These are phyloP conservation scores for Phialophora chinensis DNA, from an alignment of 2,329 filamentous ascomycete genomes.

Conservation along the genomic window DNA sequence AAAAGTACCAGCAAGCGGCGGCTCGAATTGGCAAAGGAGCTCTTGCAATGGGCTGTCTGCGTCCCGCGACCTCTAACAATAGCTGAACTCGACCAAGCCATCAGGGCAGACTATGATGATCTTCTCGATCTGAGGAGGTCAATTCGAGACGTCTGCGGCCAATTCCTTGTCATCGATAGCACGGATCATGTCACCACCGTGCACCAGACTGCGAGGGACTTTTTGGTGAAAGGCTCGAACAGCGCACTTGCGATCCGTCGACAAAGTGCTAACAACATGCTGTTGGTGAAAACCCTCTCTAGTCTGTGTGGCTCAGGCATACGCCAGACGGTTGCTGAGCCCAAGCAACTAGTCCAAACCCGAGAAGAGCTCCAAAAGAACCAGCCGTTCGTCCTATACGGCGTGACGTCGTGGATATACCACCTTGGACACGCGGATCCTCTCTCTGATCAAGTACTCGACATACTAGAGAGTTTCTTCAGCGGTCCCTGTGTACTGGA, in stretches of 20 bases:
- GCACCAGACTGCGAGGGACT: constrained; percentile 43
- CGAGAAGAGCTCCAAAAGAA: constrained; percentile 8
- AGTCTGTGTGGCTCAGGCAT: not conserved
- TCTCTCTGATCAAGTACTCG: constrained; percentile 13
- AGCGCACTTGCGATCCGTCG: constrained; percentile 9
- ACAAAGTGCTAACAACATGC: constrained; percentile 13
- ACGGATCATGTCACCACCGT: constrained; percentile 36
- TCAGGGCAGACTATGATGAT: constrained; percentile 37
- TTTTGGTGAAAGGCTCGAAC: constrained; percentile 16
- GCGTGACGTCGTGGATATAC: constrained; percentile 33
- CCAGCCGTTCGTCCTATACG: constrained; percentile 28
- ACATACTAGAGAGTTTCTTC: constrained; percentile 28
- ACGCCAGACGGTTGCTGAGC: not conserved
- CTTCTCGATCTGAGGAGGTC: constrained; percentile 37
- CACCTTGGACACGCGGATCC: constrained; percentile 24
- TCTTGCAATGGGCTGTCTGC: constrained; percentile 42
- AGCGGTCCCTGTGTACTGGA: constrained; percentile 38
- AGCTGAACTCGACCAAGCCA: constrained; percentile 40
- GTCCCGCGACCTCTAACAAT: constrained; percentile 38
- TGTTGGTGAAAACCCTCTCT: constrained; percentile 20
- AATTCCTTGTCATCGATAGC: constrained; percentile 41
- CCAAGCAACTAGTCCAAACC: not conserved
- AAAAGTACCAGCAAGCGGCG: constrained; percentile 13
- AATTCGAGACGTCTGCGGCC: constrained; percentile 41
- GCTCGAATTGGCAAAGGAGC: constrained; percentile 31